A percentile compares a stretch with the other conserved stretches of the same genome.
Conservation (phyloP, 805 yeast species). For the Ogataea trehaloabstinens region DNA sequence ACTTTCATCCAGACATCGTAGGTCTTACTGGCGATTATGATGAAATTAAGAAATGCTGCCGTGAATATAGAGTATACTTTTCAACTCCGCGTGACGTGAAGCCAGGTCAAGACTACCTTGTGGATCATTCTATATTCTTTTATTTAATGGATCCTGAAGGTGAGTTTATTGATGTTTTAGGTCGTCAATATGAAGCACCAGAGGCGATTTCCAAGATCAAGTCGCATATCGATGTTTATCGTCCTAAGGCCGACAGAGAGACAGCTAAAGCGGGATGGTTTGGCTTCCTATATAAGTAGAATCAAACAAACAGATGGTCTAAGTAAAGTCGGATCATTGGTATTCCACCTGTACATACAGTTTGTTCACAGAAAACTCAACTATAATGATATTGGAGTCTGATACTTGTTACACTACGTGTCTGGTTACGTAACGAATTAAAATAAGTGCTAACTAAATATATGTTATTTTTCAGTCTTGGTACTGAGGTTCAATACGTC, state of each 20-base stretch:
- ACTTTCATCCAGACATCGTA: constrained; percentile 84
- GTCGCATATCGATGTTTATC: constrained; percentile 70
- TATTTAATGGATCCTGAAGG: constrained; percentile 99
- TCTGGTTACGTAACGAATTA: too few species aligned
- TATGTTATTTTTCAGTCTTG: too few species aligned
- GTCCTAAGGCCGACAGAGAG: constrained; percentile 70
- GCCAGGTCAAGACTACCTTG: constrained; percentile 94
- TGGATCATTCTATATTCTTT: constrained; percentile 96
- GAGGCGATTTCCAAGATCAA: constrained; percentile 76
- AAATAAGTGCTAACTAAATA: too few species aligned
- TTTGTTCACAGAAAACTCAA: too few species aligned
- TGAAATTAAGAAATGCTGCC: constrained; percentile 79
- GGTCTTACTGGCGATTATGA: constrained; percentile 93
- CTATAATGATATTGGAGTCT: too few species aligned
- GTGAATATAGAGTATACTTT: constrained; percentile 89
- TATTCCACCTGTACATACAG: too few species aligned
- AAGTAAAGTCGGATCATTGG: too few species aligned
- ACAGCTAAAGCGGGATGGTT: constrained; percentile 60
- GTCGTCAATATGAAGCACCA: constrained; percentile 80
- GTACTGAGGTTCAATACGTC: too few species aligned
- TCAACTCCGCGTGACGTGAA: constrained; percentile 94
- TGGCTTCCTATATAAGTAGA: constrained; percentile 48
- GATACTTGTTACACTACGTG: too few species aligned
- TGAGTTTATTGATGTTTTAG: constrained; percentile 88
- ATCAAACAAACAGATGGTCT: too few species aligned